These are phyloP conservation scores for Danielia oregonensis DNA, from an alignment of 805 yeast genomes.

Conservation along the genomic window DNA sequence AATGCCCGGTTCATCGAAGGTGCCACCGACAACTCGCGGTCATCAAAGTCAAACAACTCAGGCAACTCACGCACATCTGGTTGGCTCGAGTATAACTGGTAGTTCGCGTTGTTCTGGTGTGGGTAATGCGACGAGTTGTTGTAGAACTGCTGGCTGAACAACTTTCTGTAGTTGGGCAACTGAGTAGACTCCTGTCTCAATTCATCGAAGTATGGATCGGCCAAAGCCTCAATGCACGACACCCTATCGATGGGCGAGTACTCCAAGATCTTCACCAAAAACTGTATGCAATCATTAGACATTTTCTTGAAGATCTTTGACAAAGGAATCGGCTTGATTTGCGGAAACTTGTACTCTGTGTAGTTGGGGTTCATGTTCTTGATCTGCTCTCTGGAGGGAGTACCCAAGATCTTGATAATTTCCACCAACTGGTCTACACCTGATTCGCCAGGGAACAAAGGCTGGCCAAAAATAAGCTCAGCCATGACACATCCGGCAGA, in stretches of 20 bases:
- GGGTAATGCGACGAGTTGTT: constrained; percentile 20
- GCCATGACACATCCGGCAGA: constrained; percentile 98
- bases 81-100: constrained; percentile 36
- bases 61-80: constrained; percentile 45
- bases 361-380: constrained; percentile 94
- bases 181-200: constrained; percentile 37
- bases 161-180: constrained; percentile 42
- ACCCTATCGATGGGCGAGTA: constrained; percentile 68
- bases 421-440: constrained; percentile 98
- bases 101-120: constrained; percentile 38
- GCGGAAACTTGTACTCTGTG: constrained; percentile 95
- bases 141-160: constrained; percentile 36
- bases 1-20: constrained; percentile 37
- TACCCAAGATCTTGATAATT: constrained; percentile 91
- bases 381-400: constrained; percentile 90
- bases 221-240: constrained; percentile 52
- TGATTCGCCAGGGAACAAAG: constrained; percentile 95
- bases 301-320: constrained; percentile 60
- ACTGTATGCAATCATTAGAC: constrained; percentile 50
- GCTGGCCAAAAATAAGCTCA: constrained; percentile 91
- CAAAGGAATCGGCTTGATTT: constrained; percentile 74
- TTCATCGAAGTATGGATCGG: constrained; percentile 54
- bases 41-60: constrained; percentile 48
- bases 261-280: constrained; percentile 55
- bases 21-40: constrained; percentile 46